Evolutionary conservation across 2,329 filamentous ascomycete genomes (phyloP).

Genomic region (Fusarium sp.): DNA sequence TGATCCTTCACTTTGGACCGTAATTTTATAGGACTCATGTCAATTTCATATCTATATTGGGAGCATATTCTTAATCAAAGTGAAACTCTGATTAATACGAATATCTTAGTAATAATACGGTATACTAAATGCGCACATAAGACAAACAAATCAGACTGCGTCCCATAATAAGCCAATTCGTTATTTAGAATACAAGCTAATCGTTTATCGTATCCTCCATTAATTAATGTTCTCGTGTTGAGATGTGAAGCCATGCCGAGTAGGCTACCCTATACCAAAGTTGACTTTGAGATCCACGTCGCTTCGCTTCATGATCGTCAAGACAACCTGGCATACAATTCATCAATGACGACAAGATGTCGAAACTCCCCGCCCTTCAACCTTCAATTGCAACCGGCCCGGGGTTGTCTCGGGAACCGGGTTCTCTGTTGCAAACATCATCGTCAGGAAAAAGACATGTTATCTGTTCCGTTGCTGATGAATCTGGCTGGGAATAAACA

Average conservation of each 20-base stretch:
- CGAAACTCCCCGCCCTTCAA: conserved; percentile 7
- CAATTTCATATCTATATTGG: no score
- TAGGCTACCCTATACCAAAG: conserved; percentile 24
- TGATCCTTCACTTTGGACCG: no score
- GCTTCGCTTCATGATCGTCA: not conserved
- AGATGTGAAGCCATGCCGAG: not conserved
- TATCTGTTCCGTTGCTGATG: not conserved
- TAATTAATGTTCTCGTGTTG: not conserved
- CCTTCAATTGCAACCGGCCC: conserved; percentile 16
- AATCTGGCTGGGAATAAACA: conserved; percentile 18
- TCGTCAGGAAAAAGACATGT: conserved; percentile 9
- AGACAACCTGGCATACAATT: not conserved
- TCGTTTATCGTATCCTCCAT: no score
- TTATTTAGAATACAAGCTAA: no score
- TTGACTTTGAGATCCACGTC: not conserved
- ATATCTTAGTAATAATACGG: no score
- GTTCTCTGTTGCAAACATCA: conserved; percentile 18
- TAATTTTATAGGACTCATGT: no score
- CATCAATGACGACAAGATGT: conserved; percentile 29
- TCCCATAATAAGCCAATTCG: no score
- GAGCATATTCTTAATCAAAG: no score
- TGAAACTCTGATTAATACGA: no score
- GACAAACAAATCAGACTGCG: no score
- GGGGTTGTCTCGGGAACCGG: conserved; percentile 28
- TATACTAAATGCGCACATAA: no score